phyloP scores from a whole-genome alignment of 768 basidiomycete species.

The Inosperma sp. region DNA sequence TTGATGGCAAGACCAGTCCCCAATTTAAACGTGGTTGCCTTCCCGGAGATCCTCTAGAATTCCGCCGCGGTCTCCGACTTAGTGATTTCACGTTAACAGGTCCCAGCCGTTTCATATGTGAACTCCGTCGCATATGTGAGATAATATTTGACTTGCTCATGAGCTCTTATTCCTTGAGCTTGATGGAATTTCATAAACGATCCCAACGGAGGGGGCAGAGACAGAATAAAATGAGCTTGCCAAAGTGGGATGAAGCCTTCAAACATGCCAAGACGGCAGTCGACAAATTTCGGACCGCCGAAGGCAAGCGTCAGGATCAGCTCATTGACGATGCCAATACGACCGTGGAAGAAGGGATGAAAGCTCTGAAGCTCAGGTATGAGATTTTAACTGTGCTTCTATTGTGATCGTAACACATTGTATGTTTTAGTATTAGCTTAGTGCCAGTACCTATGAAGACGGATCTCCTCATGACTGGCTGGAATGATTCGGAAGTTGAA shows the following conservation, averaged over 20 bases:
- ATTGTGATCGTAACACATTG: constrained; percentile 7
- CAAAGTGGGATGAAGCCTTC: constrained; percentile 8
- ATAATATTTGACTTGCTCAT: constrained; percentile 17
- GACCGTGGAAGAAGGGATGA: constrained; percentile 6
- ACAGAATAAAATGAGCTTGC: constrained; percentile 6
- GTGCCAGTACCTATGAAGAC: constrained; percentile 10
- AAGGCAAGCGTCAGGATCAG: constrained; percentile 8
- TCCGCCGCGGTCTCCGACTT: constrained; percentile 9
- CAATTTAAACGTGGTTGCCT: constrained; percentile 12
- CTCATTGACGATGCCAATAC: constrained; percentile 3
- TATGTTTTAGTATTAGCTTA: constrained; percentile 10
- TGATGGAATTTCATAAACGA: constrained; percentile 10
- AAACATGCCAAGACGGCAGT: constrained; percentile 5
- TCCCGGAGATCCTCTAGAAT: constrained; percentile 11
- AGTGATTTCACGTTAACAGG: constrained; percentile 10
- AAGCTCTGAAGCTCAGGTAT: constrained; percentile 12
- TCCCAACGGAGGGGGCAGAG: constrained; percentile 6
- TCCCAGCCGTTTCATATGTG: constrained; percentile 9
- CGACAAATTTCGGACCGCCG: constrained; percentile 8
- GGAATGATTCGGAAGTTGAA: constrained; percentile 9
- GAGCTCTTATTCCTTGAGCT: constrained; percentile 11
- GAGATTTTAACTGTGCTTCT: constrained; percentile 5
- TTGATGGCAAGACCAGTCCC: constrained; percentile 9
- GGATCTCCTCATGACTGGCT: constrained; percentile 14
- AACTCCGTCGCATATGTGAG: constrained; percentile 18